Evolutionary conservation across 305 asterid genomes (phyloP).

Genomic region (Stenogyne calaminthoides): DNA sequence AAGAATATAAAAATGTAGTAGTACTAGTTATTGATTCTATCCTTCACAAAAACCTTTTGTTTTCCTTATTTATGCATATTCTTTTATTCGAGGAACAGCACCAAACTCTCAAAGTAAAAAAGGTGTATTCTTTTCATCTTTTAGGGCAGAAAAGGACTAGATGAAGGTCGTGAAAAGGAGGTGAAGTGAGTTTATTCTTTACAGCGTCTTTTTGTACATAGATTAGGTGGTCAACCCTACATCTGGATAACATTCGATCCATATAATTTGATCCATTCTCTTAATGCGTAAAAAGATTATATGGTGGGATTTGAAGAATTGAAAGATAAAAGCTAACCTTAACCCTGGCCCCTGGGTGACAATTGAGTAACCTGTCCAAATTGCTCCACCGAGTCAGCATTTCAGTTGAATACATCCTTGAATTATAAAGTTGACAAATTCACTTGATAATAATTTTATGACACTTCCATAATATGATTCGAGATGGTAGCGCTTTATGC

Average conservation of each 20-base stretch:
- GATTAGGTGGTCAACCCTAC: conserved; percentile 25
- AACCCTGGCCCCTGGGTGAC: background rate
- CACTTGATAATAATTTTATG: background rate
- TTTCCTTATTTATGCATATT: conserved; percentile 17
- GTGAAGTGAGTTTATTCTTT: conserved; percentile 46
- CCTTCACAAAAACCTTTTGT: background rate
- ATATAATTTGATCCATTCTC: background rate
- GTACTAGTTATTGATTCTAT: conserved; percentile 18
- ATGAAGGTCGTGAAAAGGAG: conserved; percentile 73
- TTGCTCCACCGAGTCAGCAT: background rate
- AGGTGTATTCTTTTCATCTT: conserved; percentile 56
- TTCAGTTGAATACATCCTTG: background rate
- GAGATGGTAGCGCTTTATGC: conserved; percentile 7
- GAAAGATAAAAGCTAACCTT: background rate
- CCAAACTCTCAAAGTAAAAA: conserved; percentile 47
- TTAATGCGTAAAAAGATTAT: background rate
- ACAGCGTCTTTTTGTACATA: conserved; percentile 19
- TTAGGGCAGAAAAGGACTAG: conserved; percentile 83
- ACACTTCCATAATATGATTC: background rate
- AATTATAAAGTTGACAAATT: background rate
- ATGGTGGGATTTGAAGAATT: background rate
- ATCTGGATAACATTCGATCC: background rate
- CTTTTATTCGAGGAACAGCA: conserved; percentile 31
- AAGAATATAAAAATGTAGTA: background rate
- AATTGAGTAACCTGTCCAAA: background rate